Conservation (phyloP, 805 yeast species). For the Yarrowia sp. region DNA sequence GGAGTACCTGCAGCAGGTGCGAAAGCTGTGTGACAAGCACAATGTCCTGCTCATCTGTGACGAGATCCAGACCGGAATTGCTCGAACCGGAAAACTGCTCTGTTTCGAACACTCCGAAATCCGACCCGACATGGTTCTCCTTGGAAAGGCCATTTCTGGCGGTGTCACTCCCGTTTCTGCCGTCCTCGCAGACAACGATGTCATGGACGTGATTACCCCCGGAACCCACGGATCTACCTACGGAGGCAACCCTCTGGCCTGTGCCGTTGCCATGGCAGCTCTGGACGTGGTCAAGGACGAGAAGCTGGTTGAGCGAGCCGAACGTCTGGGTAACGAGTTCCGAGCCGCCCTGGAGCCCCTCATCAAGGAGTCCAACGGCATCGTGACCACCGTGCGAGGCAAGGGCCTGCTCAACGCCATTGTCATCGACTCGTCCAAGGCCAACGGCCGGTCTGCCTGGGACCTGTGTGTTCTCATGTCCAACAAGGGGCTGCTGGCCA, state of each 20-base stretch:
- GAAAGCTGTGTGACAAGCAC: slow-evolving; percentile 70
- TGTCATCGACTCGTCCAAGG: slow-evolving; percentile 78
- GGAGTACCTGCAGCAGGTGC: slow-evolving; percentile 72
- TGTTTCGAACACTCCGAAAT: slow-evolving; percentile 83
- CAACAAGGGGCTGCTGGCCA: slow-evolving; percentile 84
- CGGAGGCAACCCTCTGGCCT: slow-evolving; percentile 96
- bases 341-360: slow-evolving; percentile 44
- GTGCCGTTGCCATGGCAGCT: slow-evolving; percentile 91
- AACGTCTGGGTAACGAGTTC: slow-evolving; percentile 64
- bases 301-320: slow-evolving; percentile 74
- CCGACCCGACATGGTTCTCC: slow-evolving; percentile 82
- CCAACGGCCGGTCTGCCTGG: slow-evolving; percentile 93
- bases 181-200: slow-evolving; percentile 82
- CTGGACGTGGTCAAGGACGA: slow-evolving; percentile 86
- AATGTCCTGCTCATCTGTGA: slow-evolving; percentile 90
- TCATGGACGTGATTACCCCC: slow-evolving; percentile 85
- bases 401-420: slow-evolving; percentile 85
- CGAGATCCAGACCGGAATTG: slow-evolving; percentile 97
- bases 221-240: slow-evolving; percentile 98
- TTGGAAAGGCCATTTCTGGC: slow-evolving; percentile 95
- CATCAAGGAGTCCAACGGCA: slow-evolving; percentile 42
- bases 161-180: slow-evolving; percentile 93
- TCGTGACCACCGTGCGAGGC: slow-evolving; percentile 66
- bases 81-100: slow-evolving; percentile 91
- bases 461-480: slow-evolving; percentile 89